These are phyloP conservation scores for Colletotrichum salicis DNA, from an alignment of 2,329 filamentous ascomycete genomes.

Conservation along the genomic window DNA sequence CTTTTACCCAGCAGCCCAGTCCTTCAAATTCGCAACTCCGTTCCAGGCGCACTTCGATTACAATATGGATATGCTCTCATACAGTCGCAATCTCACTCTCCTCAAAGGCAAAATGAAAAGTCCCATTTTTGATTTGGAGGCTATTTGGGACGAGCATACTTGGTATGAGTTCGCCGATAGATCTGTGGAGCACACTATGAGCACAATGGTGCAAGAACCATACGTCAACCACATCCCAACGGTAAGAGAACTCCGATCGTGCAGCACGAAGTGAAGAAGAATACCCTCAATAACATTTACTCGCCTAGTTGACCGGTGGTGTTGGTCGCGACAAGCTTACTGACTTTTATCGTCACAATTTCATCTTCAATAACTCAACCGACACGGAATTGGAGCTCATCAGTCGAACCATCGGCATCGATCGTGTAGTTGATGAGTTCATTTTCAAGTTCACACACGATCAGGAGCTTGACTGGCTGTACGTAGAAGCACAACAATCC, in stretches of 20 bases:
- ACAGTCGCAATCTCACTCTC: neutral
- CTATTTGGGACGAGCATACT: conserved; percentile 83
- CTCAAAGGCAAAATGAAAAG: conserved; percentile 71
- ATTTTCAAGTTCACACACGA: conserved; percentile 73
- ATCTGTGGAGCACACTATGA: conserved; percentile 79
- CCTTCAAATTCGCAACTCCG: neutral
- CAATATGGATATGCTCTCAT: neutral
- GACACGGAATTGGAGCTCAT: conserved; percentile 76
- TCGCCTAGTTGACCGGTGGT: conserved; percentile 68
- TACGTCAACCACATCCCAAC: conserved; percentile 84
- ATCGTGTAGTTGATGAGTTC: conserved; percentile 78
- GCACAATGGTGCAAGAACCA: conserved; percentile 81
- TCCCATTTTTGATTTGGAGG: conserved; percentile 78
- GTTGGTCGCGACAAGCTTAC: conserved; percentile 72
- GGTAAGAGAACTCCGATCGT: neutral
- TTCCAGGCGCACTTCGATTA: neutral
- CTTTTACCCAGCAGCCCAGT: neutral
- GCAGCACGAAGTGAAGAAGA: neutral
- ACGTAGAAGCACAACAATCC: conserved; percentile 42
- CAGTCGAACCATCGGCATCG: conserved; percentile 76
- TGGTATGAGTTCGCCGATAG: conserved; percentile 76
- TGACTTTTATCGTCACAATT: conserved; percentile 77
- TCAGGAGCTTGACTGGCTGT: conserved; percentile 75
- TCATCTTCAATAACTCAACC: conserved; percentile 77
- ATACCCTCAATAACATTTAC: neutral